Evolutionary conservation across 768 basidiomycete species (phyloP), one percentile per base, ranked within the genome.

Genomic region (Suillus decipiens): DNA sequence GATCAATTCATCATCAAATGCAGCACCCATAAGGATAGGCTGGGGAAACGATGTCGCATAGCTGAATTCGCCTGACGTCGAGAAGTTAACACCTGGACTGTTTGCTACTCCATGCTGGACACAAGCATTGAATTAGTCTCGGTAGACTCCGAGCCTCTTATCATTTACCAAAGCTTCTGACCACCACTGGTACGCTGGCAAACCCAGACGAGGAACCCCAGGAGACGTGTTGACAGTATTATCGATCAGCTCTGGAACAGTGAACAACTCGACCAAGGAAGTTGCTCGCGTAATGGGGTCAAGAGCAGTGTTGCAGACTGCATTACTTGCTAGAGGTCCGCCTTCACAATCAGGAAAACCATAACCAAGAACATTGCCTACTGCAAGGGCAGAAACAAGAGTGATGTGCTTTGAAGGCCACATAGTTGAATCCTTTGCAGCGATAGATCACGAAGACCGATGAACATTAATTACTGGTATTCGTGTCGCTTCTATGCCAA

Each of bases 111-210:
- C 86, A 51, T 87, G 86, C 84, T 85, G 34, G 5, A 37, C n/a
- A 50, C 10, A 19, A 65, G 47, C 47, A 43, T n/a, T n/a, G n/a
- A 12, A 47, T 59, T n/a, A 66, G 19, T 19, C 24, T 34, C 24
- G 60, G 33, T 48, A 55, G 31, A 9, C 33, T 41, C 24, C 17
- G 19, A 53, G 28, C 17, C 41, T 5, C 14, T 31, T n/a, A 69
- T 24, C 47, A 47, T 78, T 61, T 66, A 86, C 86, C 68, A 87
- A 68, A 2, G 80, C 85, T 74, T 87, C 85, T 28, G 81, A 82
- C 85, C 86, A 87, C 84, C 85, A 86, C 54, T 84, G 76, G 59
- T 87, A 87, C 19, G 80, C 68, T 11, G 84, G 84, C 31, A 87
- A 72, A n/a, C 84, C 85, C 3, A 86, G 76, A 12, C 84, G 80